Evolutionary conservation across 140 eudicot species (phyloP), one percentile per base, ranked within the genome.

Genomic region (Stevia rebaudiana): DNA sequence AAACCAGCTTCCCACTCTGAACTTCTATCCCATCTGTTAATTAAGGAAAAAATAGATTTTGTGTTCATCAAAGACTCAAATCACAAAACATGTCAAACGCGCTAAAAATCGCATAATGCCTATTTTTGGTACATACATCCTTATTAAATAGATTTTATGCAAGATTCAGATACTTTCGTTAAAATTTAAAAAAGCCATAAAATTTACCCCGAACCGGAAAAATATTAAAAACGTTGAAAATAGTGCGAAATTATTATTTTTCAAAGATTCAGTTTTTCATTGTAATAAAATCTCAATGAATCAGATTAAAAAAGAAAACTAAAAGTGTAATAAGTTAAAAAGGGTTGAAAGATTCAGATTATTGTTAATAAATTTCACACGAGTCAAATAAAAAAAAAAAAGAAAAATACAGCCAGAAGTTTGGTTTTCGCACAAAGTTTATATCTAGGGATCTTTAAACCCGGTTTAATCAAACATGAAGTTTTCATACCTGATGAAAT

Each of bases 1-100:
- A 65, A 16, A 31, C 68, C 76, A 19, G 84, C 43, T 70, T 90
- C 72, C 97, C 97, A 90, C 2, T 84, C 90, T 41, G 81, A 63
- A 61, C 23, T 61, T 52, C 70, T 78, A 49, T 49, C 51, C 95
- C 97, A 86, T 84, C 97, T 90, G 87, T 63, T 50, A 47, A 47
- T 12, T 8, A 37, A 39, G 12, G 39, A 17, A 24, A 3, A 41
- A 41, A 10, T 41, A 12, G 64, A 35, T 33, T 9, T 30, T 19
- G 15, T 49, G 9, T 49, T 18, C 10, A 11, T 15, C 62, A 55
- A 24, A 28, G 40, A 55, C 11, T 28, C 2, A 3, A 30, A 13
- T 25, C 18, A 55, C 8, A 35, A 56, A 56, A 56, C 3, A 46
- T 13, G 52, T 18, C 21, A 46, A 46, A 16, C 52, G 16, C 15